These are phyloP conservation scores for Mrakia frigida DNA, from an alignment of 768 basidiomycete species.

Conservation along the genomic window DNA sequence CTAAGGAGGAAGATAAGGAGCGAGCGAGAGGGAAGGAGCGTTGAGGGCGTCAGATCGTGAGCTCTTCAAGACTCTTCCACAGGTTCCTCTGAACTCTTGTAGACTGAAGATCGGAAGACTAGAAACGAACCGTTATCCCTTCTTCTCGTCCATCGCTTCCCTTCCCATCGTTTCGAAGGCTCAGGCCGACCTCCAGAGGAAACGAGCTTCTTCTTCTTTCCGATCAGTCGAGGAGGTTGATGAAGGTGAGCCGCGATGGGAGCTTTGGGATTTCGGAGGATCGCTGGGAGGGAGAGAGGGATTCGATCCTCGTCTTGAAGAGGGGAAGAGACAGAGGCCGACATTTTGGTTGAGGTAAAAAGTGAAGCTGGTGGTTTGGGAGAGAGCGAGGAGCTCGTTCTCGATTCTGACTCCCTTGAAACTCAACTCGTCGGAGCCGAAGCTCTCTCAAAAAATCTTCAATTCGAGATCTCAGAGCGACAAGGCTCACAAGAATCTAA, in stretches of 20 bases:
- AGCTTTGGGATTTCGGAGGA: slow-evolving; percentile 27
- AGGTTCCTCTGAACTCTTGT: neutral
- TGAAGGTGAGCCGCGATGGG: slow-evolving; percentile 19
- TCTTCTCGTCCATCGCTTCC: slow-evolving; percentile 21
- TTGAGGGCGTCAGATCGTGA: too few relatives aligned
- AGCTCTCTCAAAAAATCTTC: too few relatives aligned
- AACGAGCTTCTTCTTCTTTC: slow-evolving; percentile 8
- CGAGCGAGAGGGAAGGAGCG: neutral
- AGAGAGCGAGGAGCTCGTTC: neutral
- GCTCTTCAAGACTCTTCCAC: neutral
- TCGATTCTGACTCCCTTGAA: too few relatives aligned
- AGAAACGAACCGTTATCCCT: slow-evolving; percentile 22
- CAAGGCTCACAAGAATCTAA: too few relatives aligned
- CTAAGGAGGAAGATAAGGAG: neutral
- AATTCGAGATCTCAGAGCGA: too few relatives aligned
- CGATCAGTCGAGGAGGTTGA: slow-evolving; percentile 11
- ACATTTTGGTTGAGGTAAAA: neutral
- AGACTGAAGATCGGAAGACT: neutral
- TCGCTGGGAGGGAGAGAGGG: slow-evolving; percentile 29
- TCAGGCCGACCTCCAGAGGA: neutral
- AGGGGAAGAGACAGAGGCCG: neutral
- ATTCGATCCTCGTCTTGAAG: neutral
- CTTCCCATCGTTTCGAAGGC: slow-evolving; percentile 17
- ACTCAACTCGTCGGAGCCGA: too few relatives aligned
- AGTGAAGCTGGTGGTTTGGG: neutral